phyloP scores from a whole-genome alignment of 2,329 filamentous ascomycete genomes.

The Lasiodiplodia theobromae region DNA sequence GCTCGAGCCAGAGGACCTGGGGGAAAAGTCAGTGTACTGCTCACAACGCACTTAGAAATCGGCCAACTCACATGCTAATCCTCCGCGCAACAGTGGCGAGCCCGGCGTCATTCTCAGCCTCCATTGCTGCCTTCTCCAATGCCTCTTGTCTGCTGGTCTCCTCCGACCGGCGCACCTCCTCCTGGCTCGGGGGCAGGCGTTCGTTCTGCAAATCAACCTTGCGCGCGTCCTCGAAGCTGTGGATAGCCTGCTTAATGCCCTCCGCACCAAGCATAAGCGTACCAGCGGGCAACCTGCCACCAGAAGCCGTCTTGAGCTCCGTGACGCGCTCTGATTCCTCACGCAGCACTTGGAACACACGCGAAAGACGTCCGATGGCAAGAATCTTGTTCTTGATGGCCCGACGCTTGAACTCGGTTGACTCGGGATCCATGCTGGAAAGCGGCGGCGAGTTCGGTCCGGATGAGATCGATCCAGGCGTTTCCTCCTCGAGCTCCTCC shows the following conservation, averaged over 20 bases:
- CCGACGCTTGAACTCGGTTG: slow-evolving; percentile 90
- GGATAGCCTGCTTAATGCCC: slow-evolving; percentile 98
- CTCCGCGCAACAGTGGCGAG: slow-evolving; percentile 86
- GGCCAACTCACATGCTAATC: slow-evolving; percentile 85
- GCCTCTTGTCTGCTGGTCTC: slow-evolving; percentile 83
- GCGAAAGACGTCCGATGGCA: slow-evolving; percentile 92
- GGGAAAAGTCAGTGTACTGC: background rate
- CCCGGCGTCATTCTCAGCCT: slow-evolving; percentile 91
- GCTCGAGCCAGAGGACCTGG: slow-evolving; percentile 52
- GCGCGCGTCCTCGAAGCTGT: slow-evolving; percentile 92
- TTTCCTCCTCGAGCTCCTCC: slow-evolving; percentile 90
- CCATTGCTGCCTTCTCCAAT: slow-evolving; percentile 81
- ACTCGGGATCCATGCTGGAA: slow-evolving; percentile 74
- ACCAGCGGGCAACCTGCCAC: slow-evolving; percentile 88
- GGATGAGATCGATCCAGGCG: slow-evolving; percentile 70
- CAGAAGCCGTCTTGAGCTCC: slow-evolving; percentile 95
- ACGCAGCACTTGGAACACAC: slow-evolving; percentile 97
- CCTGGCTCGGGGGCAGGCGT: slow-evolving; percentile 86
- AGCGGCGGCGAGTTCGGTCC: slow-evolving; percentile 78
- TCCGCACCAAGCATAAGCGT: slow-evolving; percentile 98
- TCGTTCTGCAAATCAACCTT: slow-evolving; percentile 99
- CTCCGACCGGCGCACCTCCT: slow-evolving; percentile 85
- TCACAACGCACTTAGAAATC: background rate
- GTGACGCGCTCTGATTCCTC: slow-evolving; percentile 97
- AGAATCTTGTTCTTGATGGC: slow-evolving; percentile 99